Base-by-base conservation (phyloP, 2,329 filamentous ascomycete species). In the Monosporascus sp. region DNA sequence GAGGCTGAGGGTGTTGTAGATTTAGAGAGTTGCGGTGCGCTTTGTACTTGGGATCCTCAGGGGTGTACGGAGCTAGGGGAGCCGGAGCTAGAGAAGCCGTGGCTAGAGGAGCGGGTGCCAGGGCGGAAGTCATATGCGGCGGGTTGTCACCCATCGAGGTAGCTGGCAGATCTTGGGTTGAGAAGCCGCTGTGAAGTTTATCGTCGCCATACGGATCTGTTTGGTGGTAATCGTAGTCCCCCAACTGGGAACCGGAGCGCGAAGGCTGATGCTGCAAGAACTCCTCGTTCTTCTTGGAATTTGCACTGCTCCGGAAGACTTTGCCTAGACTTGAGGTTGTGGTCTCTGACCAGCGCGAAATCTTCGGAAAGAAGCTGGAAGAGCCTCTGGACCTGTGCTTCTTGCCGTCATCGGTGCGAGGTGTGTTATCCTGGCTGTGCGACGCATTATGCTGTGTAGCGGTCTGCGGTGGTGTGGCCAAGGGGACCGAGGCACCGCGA, bases 341-440 rank as follows among this genome's bases (percentile, higher is more conserved):
- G 2, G 93, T 97, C 73, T 95, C 94, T 0, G 93, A 97, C 94
- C 94, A 99, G 44, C 94, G 84, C 6, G 94, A 97, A 57, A 96
- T 92, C 75, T 96, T 97, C 24, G 92, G 91, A 57, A 96, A 88
- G 77, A 83, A 85, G 50, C 81, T 77, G 0, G 89, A 90, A 0
- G 90, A 94, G 54, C 85, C 85, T 66, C 82, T 88, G 1, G 90
- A 93, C 69, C 96, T 96, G 74, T 95, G 89, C 74, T 96, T 97
- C 70, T 88, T 89, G 57, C 83, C 81, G 71, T 89, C 90, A 6
- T 90, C 87, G 1, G 82, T 85, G 59, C 78, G 79, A 11, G 90
- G 89, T 0, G 90, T 96, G 57, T 91, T 89, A 57, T 95, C 91
- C 52, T 84, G 86, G 73, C 89, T 92, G 53, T 80, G 71, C n/a